Conservation (phyloP, 2,329 filamentous ascomycete species). For the Stromatinia cepivora region DNA sequence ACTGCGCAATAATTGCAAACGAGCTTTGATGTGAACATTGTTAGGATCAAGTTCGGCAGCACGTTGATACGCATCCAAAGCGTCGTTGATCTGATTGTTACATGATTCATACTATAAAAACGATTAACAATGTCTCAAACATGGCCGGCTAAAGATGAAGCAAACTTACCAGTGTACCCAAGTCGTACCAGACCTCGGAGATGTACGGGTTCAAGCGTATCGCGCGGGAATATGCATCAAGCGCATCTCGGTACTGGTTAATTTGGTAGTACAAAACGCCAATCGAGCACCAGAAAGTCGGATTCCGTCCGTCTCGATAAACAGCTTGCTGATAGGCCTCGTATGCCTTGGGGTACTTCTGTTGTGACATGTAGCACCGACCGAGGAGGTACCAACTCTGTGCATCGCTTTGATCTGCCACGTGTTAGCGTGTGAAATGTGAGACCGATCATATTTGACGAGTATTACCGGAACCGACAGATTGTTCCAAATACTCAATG, state of each 20-base stretch:
- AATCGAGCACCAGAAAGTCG: conserved; percentile 99
- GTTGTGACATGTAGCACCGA: conserved; percentile 98
- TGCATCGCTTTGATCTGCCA: conserved; percentile 83
- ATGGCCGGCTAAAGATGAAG: conserved; percentile 30
- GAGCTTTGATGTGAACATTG: conserved; percentile 95
- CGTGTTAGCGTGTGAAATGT: conserved; percentile 40
- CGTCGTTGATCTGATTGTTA: conserved; percentile 97
- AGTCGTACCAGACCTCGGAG: conserved; percentile 98
- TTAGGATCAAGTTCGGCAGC: conserved; percentile 90
- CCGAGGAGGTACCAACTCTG: conserved; percentile 99
- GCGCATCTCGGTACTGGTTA: conserved; percentile 96
- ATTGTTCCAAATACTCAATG: conserved; percentile 96
- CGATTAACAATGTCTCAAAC: conserved; percentile 33
- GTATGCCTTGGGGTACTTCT: conserved; percentile 98
- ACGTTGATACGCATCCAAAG: conserved; percentile 90
- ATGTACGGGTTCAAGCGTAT: conserved; percentile 98
- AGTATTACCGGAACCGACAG: conserved; percentile 79
- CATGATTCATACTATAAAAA: conserved; percentile 83
- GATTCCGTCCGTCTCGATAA: conserved; percentile 95
- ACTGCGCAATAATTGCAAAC: conserved; percentile 83
- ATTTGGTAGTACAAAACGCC: conserved; percentile 99
- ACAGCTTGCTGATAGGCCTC: conserved; percentile 98
- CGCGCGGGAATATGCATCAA: conserved; percentile 95
- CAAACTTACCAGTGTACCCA: conserved; percentile 83
- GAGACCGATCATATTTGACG: conserved; percentile 30